Conservation (phyloP, 768 basidiomycete genomes). For the Lactarius sp. region DNA sequence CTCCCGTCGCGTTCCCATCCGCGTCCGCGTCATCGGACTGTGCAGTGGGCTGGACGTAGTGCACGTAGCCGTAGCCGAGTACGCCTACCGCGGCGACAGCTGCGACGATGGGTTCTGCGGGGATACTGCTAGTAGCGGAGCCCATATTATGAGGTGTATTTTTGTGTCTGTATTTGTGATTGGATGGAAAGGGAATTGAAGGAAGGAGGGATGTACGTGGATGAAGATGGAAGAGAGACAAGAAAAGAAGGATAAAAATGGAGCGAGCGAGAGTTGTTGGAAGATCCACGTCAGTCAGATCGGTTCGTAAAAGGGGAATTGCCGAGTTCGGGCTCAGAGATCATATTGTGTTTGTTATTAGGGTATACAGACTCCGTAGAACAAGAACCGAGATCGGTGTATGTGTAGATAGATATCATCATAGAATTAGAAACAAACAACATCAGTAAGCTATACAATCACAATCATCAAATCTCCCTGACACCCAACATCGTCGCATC, state of each 20-base stretch:
- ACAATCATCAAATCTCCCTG: neutral
- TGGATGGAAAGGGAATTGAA: neutral
- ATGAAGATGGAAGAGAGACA: neutral
- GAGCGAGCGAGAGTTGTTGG: too few relatives aligned
- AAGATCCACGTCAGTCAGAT: neutral
- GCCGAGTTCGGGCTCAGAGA: neutral
- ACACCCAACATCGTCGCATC: neutral
- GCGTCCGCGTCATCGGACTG: neutral
- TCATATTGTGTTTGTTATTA: neutral
- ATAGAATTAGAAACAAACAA: neutral
- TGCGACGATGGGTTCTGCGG: constrained; percentile 38
- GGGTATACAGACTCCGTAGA: neutral
- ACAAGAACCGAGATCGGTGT: too few relatives aligned
- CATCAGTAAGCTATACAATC: neutral
- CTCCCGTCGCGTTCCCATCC: neutral
- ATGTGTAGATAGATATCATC: neutral
- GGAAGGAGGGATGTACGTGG: neutral
- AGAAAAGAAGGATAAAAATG: too few relatives aligned
- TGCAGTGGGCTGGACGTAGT: constrained; percentile 19
- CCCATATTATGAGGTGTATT: constrained; percentile 36
- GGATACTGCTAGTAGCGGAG: constrained; percentile 41
- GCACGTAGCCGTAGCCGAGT: constrained; percentile 38
- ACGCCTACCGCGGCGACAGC: constrained; percentile 39
- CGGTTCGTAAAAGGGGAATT: neutral
- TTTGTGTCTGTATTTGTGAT: neutral